A percentile compares a stretch with the other conserved stretches of the same genome.
Conservation (phyloP, 2,329 filamentous ascomycete genomes). For the Blastomyces silverae region DNA sequence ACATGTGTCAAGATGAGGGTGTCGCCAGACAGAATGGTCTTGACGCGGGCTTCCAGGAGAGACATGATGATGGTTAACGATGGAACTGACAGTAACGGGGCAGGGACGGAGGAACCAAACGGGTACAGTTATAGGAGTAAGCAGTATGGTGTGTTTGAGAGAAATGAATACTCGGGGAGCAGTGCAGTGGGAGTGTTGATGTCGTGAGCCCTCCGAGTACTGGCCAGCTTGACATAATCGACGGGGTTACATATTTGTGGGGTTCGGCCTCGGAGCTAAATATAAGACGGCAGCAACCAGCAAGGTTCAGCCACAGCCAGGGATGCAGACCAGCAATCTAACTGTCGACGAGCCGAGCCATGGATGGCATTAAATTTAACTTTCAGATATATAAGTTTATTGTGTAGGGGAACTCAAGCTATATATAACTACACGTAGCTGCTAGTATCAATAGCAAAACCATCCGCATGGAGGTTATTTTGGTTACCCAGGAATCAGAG, state of each 20-base stretch:
- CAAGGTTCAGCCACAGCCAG: neutral
- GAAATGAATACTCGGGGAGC: neutral
- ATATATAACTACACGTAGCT: no score
- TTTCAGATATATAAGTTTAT: no score
- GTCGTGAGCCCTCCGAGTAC: neutral
- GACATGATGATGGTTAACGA: slow-evolving; percentile 26
- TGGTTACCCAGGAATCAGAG: no score
- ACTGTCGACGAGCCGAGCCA: no score
- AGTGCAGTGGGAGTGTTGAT: neutral
- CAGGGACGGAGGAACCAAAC: neutral
- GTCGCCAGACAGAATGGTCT: slow-evolving; percentile 90
- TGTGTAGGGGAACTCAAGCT: no score
- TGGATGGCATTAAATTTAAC: no score
- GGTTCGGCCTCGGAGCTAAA: neutral
- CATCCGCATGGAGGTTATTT: no score
- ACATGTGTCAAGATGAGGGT: slow-evolving; percentile 77
- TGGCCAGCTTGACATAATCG: slow-evolving; percentile 11
- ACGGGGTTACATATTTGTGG: slow-evolving; percentile 11
- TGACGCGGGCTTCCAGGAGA: slow-evolving; percentile 63
- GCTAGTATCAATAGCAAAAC: no score
- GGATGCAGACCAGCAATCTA: neutral
- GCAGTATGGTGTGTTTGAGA: neutral
- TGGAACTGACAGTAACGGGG: neutral
- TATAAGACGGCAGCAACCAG: no score
- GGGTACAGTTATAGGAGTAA: neutral